Conservation (phyloP, 2,329 filamentous ascomycete genomes). For the Diaporthe vaccinii region DNA sequence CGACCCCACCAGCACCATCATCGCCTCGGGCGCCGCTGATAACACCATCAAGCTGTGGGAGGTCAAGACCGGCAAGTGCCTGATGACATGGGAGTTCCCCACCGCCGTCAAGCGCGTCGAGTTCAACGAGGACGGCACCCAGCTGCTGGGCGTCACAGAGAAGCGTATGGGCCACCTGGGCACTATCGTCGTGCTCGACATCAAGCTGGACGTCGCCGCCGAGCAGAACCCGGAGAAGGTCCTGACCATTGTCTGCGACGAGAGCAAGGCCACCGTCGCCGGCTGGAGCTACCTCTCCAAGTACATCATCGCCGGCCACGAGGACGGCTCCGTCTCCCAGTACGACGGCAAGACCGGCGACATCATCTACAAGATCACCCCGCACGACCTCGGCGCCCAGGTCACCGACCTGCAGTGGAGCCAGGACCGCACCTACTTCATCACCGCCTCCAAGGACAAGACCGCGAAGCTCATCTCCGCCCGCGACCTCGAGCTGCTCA, state of each 20-base stretch:
- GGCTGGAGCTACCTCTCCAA: constrained; percentile 95
- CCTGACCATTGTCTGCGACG: constrained; percentile 91
- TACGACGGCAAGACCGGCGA: constrained; percentile 96
- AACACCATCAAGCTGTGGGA: constrained; percentile 99
- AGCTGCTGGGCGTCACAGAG: constrained; percentile 94
- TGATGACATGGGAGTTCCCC: constrained; percentile 98
- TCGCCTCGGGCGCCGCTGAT: constrained; percentile 96
- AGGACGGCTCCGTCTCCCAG: constrained; percentile 91
- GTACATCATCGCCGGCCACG: constrained; percentile 98
- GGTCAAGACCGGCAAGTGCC: constrained; percentile 88
- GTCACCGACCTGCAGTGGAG: constrained; percentile 98
- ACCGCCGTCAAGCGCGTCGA: constrained; percentile 98
- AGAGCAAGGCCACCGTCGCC: constrained; percentile 97
- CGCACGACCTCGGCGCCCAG: constrained; percentile 85
- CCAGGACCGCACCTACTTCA: constrained; percentile 94
- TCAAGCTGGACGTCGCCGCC: constrained; percentile 83
- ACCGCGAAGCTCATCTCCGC: constrained; percentile 91
- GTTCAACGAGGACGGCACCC: constrained; percentile 93
- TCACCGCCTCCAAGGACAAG: constrained; percentile 99
- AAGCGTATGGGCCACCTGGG: constrained; percentile 98
- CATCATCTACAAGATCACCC: constrained; percentile 82
- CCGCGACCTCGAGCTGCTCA: constrained; percentile 89
- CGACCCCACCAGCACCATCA: constrained; percentile 89
- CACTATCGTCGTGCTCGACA: constrained; percentile 93
- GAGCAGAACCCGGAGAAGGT: constrained; percentile 87